phyloP scores from a whole-genome alignment of 164 flowering plant species.

The Stephania japonica region DNA sequence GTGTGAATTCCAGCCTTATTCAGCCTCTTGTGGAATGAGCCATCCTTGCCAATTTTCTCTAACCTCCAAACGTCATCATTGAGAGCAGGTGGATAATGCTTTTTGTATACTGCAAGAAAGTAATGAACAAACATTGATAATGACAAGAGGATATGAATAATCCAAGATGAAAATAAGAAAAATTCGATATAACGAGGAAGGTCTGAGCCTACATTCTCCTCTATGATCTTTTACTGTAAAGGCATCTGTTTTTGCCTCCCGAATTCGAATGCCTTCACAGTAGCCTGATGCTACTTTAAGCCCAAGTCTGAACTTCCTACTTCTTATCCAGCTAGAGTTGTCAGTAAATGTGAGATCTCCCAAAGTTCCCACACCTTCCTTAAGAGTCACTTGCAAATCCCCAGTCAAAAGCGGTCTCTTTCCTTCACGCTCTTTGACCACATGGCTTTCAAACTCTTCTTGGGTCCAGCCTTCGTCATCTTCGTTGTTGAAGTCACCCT shows the following conservation, averaged over 20 bases:
- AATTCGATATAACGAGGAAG: neutral
- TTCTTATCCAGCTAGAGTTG: constrained; percentile 98
- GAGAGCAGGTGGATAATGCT: constrained; percentile 92
- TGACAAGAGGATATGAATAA: neutral
- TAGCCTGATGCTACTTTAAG: constrained; percentile 71
- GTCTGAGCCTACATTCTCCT: constrained; percentile 72
- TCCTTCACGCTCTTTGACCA: constrained; percentile 96
- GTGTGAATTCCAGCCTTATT: constrained; percentile 63
- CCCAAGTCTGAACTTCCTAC: constrained; percentile 92
- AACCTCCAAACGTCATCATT: constrained; percentile 93
- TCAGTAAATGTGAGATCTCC: constrained; percentile 95
- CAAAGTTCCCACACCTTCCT: constrained; percentile 92
- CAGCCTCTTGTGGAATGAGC: constrained; percentile 88
- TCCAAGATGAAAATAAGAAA: neutral
- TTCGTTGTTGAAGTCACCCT: constrained; percentile 95
- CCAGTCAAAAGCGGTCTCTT: constrained; percentile 92
- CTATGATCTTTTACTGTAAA: constrained; percentile 96
- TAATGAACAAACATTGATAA: constrained; percentile 3
- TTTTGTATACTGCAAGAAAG: constrained; percentile 76
- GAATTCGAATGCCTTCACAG: constrained; percentile 70
- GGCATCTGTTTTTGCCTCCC: constrained; percentile 95
- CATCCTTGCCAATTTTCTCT: constrained; percentile 97
- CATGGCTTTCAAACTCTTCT: constrained; percentile 87
- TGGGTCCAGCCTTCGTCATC: constrained; percentile 74
- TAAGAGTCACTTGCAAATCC: constrained; percentile 68